These are phyloP conservation scores for Eragrostis nindensis DNA, from an alignment of 176 grass and related monocot genomes.

Conservation along the genomic window DNA sequence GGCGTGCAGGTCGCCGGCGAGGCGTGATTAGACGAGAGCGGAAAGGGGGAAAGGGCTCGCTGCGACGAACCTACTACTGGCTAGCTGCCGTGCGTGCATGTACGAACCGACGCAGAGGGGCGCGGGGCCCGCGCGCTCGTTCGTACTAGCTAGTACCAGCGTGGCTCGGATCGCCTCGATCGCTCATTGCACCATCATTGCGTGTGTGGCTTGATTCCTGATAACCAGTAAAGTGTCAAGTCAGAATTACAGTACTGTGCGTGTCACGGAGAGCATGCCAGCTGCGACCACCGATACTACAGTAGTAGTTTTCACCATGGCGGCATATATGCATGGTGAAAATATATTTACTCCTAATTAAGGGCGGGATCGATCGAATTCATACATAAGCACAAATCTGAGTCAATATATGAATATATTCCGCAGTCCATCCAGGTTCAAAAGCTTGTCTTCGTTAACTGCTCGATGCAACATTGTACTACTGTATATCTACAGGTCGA, in stretches of 20 bases:
- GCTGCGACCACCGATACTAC: too few relatives aligned
- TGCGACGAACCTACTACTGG: neutral
- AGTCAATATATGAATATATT: too few relatives aligned
- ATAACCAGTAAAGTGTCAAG: neutral
- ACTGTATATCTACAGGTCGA: slow-evolving; percentile 22
- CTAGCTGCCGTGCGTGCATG: neutral
- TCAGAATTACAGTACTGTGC: neutral
- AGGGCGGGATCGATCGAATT: too few relatives aligned
- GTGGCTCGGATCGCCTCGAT: slow-evolving; percentile 11
- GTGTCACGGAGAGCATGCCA: neutral
- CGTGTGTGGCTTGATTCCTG: neutral
- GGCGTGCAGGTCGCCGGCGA: neutral
- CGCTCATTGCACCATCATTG: slow-evolving; percentile 53
- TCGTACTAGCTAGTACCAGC: slow-evolving; percentile 40
- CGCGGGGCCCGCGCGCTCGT: slow-evolving; percentile 18
- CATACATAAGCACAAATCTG: neutral
- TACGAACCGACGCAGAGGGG: slow-evolving; percentile 29
- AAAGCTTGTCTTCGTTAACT: neutral
- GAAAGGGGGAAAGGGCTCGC: neutral
- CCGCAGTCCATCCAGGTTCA: neutral
- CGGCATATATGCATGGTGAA: too few relatives aligned
- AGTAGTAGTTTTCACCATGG: too few relatives aligned
- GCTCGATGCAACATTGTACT: neutral
- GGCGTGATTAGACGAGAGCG: slow-evolving; percentile 34
- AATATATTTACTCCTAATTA: too few relatives aligned